phyloP scores from a whole-genome alignment of 805 yeast species.

The Maudiozyma turicensis region DNA sequence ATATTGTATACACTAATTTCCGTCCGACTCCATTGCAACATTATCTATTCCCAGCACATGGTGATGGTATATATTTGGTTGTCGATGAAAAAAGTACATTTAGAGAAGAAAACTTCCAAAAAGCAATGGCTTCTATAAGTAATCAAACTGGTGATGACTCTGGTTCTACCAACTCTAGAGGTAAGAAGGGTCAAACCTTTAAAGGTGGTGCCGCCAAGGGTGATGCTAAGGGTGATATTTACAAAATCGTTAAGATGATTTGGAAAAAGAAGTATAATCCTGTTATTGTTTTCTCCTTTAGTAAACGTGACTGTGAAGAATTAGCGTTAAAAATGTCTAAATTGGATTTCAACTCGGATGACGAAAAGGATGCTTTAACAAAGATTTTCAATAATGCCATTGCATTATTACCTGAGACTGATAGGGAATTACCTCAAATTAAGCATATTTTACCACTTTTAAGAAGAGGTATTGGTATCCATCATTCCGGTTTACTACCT shows the following conservation, averaged over 20 bases:
- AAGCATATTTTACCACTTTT: conserved; percentile 81
- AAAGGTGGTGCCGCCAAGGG: conserved; percentile 69
- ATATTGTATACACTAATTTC: conserved; percentile 96
- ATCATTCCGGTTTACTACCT: conserved; percentile 93
- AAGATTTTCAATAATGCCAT: conserved; percentile 89
- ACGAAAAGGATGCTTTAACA: conserved; percentile 83
- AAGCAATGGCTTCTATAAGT: conserved; percentile 91
- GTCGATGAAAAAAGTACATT: conserved; percentile 95
- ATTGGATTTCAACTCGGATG: conserved; percentile 86
- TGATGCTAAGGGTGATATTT: conserved; percentile 72
- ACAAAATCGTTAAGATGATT: conserved; percentile 95
- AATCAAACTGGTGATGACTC: conserved; percentile 82
- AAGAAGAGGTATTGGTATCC: conserved; percentile 95
- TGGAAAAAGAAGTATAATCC: conserved; percentile 96
- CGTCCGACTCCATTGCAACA: conserved; percentile 98
- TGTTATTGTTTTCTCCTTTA: conserved; percentile 95
- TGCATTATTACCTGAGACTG: conserved; percentile 77
- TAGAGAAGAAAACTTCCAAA: conserved; percentile 95
- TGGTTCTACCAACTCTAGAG: conserved; percentile 43
- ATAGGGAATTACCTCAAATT: conserved; percentile 89
- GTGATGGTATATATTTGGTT: conserved; percentile 94
- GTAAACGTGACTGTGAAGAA: conserved; percentile 93
- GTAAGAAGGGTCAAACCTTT: conserved; percentile 70
- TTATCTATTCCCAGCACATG: conserved; percentile 95
- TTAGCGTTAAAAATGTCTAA: conserved; percentile 93